These are phyloP conservation scores for Solanum paucissectum DNA, from an alignment of 257 asterid species.

Conservation along the genomic window DNA sequence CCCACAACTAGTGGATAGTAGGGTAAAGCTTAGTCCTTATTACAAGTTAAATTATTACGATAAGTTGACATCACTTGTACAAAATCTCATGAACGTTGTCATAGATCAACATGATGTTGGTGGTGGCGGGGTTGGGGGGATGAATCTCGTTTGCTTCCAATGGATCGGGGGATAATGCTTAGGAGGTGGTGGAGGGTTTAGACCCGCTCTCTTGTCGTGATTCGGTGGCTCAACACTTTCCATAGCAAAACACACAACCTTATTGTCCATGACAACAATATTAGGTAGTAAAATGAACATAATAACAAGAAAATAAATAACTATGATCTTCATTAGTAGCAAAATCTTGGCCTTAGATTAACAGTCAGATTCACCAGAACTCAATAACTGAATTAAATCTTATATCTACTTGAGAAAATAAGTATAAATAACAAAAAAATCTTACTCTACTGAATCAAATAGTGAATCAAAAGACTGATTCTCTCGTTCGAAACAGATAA, in stretches of 20 bases:
- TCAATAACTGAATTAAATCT: neutral
- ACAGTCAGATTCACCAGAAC: neutral
- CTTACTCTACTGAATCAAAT: neutral
- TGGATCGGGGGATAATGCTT: neutral
- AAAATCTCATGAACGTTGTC: neutral
- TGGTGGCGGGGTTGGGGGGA: neutral
- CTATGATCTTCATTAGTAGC: neutral
- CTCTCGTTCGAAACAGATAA: neutral
- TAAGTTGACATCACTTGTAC: fast-evolving
- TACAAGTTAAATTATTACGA: neutral
- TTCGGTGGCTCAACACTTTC: neutral
- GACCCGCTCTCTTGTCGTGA: neutral
- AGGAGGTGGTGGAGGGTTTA: neutral
- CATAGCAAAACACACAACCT: neutral
- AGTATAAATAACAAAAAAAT: neutral
- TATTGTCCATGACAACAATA: neutral
- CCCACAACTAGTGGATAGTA: neutral
- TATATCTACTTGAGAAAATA: neutral
- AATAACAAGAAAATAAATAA: neutral
- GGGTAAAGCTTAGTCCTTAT: neutral
- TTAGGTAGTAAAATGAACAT: neutral
- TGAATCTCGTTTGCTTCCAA: neutral
- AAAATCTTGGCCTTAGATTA: neutral
- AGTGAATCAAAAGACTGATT: neutral
- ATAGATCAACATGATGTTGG: neutral